Percentiles rank a stretch among this genome's conserved stretches.
Conservation (phyloP, 108 stramenopile genomes). For the Skeletonema potamos region DNA sequence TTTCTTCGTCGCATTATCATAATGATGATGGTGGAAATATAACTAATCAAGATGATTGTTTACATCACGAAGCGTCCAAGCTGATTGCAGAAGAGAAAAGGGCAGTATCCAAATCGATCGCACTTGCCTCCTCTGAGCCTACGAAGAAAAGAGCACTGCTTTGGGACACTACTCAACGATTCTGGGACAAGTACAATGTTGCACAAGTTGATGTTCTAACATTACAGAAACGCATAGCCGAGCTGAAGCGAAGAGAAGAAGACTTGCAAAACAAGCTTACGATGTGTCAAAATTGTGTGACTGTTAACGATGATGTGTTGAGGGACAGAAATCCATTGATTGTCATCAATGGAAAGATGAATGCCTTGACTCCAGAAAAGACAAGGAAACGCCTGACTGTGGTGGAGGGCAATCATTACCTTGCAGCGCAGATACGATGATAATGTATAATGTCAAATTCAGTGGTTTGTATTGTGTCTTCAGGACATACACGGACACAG, state of each 20-base stretch:
- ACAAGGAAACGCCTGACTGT: conserved; percentile 20
- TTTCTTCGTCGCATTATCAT: background rate
- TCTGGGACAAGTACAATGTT: conserved; percentile 48
- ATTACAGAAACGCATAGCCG: conserved; percentile 11
- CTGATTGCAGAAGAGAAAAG: background rate
- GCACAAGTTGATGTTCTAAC: conserved; percentile 31
- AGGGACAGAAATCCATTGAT: conserved; percentile 38
- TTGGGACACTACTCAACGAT: conserved; percentile 21
- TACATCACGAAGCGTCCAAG: background rate
- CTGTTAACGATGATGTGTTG: conserved; percentile 46
- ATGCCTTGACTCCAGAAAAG: conserved; percentile 8
- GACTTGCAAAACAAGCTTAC: conserved; percentile 32
- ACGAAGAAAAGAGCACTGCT: conserved; percentile 4
- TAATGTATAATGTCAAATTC: background rate
- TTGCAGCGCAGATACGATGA: background rate
- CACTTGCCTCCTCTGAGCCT: background rate
- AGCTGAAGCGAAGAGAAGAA: conserved; percentile 29
- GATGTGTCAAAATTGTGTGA: conserved; percentile 32
- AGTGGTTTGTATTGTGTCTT: background rate
- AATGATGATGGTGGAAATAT: background rate
- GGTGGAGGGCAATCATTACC: conserved; percentile 35
- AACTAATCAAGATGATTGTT: background rate
- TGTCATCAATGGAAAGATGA: conserved; percentile 48
- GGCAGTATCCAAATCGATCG: background rate
- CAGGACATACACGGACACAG: too few species aligned